Evolutionary conservation across 257 asterid species (phyloP), one percentile per base, ranked within the genome.

Genomic region (Solanum peruvianum): DNA sequence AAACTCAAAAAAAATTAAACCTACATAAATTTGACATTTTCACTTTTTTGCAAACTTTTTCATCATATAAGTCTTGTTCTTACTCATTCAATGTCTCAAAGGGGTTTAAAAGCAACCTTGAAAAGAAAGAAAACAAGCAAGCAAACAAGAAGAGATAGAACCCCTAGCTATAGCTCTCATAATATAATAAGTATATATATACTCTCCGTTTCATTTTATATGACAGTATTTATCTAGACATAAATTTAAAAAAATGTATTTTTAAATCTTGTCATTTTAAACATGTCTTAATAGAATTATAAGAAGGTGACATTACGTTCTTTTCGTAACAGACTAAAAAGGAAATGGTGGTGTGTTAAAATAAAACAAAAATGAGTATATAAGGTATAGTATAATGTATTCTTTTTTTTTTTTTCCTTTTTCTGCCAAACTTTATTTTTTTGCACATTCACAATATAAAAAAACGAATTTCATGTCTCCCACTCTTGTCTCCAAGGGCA

Each of bases 51-150:
- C 87, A 87, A 87, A 76, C 93, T 92, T 93, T 89, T 89, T 88
- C 91, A 86, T 85, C 45, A 81, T 49, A 31, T 45, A 80, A 82
- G 88, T 92, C 90, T 89, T 82, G 90, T 88, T 94, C 91, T 93
- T 92, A 92, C 97, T 94, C 97, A 91, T 94, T 91, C 93, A 89
- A 89, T 84, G 89, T 87, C 94, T 87, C 89, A 78, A 78, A 78
- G 66, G 66, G 66, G 73, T 86, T 91, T 87, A 85, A 92, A 93
- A 91, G 95, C 94, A 92, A 71, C 87, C 91, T 90, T 92, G 84
- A 87, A 88, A 91, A 91, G 88, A 93, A 91, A 91, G 90, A 70
- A 87, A 92, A 31, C 42, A 83, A 87, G 56, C 87, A 83, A 85
- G 58, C 89, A 42, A 81, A 66, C 76, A 78, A 71, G 60, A 87